phyloP scores from a whole-genome alignment of 306 rosid genomes.

The Quercus glauca region DNA sequence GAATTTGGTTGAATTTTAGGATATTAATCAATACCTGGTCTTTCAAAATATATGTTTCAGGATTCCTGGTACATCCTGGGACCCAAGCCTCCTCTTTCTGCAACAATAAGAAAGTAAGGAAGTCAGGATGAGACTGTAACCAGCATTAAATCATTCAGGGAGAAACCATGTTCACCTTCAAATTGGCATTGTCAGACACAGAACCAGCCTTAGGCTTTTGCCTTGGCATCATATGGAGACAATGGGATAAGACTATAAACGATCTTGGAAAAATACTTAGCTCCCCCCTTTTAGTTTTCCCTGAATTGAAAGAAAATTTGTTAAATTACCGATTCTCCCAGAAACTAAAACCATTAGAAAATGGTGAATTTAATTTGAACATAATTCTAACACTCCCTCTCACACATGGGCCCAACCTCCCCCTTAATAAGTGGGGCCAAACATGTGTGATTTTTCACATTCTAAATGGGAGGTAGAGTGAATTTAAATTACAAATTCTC shows the following conservation, averaged over 20 bases:
- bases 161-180: conserved; percentile 42
- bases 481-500: no score
- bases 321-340: no score
- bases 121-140: conserved; percentile 15
- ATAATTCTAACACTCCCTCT: no score
- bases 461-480: no score
- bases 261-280: conserved; percentile 76
- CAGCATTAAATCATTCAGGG: not conserved
- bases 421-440: no score
- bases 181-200: conserved; percentile 37
- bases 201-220: conserved; percentile 60
- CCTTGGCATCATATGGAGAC: conserved; percentile 88
- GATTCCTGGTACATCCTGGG: conserved; percentile 83
- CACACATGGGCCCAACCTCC: no score
- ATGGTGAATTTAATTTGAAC: no score
- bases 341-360: no score
- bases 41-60: conserved; percentile 67
- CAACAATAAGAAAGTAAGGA: not conserved
- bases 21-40: conserved; percentile 49
- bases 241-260: conserved; percentile 64
- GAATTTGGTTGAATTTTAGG: no score
- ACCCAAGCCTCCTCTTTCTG: conserved; percentile 61
- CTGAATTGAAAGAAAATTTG: conserved; percentile 27
- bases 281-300: conserved; percentile 91
- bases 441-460: no score